Conservation (phyloP, 2,329 filamentous ascomycete genomes). For the Pseudonectria buxi region DNA sequence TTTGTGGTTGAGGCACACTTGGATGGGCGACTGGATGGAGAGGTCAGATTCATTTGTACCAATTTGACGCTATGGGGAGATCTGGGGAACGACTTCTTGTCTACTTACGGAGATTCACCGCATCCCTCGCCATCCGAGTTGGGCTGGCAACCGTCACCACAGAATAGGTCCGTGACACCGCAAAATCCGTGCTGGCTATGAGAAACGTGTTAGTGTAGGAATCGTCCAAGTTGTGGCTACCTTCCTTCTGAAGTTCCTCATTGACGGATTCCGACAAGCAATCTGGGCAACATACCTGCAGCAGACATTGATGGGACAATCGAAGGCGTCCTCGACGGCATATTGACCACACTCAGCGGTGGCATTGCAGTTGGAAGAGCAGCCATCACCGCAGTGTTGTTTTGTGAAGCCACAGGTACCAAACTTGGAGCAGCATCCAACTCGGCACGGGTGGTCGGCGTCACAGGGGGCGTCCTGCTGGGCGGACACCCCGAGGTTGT, state of each 20-base stretch:
- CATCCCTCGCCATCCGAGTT: slow-evolving; percentile 11
- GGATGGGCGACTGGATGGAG: not conserved
- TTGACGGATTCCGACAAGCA: too few relatives aligned
- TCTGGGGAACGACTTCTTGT: not conserved
- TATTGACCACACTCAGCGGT: slow-evolving; percentile 8
- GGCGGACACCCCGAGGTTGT: not conserved
- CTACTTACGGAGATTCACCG: slow-evolving; percentile 1
- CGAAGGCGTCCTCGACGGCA: not conserved
- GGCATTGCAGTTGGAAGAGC: slow-evolving; percentile 6
- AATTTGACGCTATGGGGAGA: not conserved
- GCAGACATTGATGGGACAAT: slow-evolving; percentile 9
- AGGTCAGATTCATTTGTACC: not conserved
- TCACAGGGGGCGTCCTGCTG: slow-evolving; percentile 1
- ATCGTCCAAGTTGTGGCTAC: too few relatives aligned
- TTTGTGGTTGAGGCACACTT: slow-evolving; percentile 1
- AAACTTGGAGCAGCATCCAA: slow-evolving; percentile 1
- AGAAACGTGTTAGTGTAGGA: not conserved
- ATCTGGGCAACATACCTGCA: slow-evolving; percentile 3
- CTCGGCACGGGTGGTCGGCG: not conserved
- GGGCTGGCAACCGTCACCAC: slow-evolving; percentile 11
- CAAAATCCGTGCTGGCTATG: slow-evolving; percentile 6
- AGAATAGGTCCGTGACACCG: slow-evolving; percentile 14
- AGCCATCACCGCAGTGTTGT: slow-evolving; percentile 4
- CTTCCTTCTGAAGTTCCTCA: too few relatives aligned
- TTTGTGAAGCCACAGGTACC: slow-evolving; percentile 2